Conservation (phyloP, 345 rosid species). For the Populus ilicifolia region DNA sequence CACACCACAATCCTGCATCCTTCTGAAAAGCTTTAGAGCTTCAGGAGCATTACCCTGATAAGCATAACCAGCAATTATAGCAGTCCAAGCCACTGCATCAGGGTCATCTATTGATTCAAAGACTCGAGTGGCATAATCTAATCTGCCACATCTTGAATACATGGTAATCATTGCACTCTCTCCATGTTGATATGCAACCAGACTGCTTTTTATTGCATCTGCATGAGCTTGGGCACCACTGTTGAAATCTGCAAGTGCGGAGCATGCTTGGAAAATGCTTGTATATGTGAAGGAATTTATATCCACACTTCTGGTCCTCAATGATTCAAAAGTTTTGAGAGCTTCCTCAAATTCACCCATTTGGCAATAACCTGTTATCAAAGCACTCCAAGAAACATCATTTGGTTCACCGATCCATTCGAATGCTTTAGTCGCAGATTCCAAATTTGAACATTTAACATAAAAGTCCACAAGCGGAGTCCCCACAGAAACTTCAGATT, state of each 20-base stretch:
- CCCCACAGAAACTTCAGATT: slow-evolving; percentile 61
- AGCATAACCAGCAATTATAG: slow-evolving; percentile 62
- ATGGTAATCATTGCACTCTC: slow-evolving; percentile 64
- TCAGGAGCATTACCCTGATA: slow-evolving; percentile 63
- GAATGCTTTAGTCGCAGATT: slow-evolving; percentile 53
- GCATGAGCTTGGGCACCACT: slow-evolving; percentile 72
- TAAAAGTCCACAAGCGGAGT: slow-evolving; percentile 74
- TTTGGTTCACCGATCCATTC: slow-evolving; percentile 54
- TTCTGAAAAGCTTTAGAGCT: slow-evolving; percentile 54
- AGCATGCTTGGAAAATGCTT: slow-evolving; percentile 69
- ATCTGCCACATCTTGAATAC: slow-evolving; percentile 68
- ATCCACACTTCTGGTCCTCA: slow-evolving; percentile 37
- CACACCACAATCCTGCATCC: slow-evolving; percentile 42
- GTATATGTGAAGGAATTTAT: slow-evolving; percentile 62
- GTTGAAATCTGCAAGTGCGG: slow-evolving; percentile 53
- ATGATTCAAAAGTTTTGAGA: slow-evolving; percentile 42
- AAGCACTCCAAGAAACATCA: slow-evolving; percentile 69
- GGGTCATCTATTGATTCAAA: slow-evolving; percentile 54
- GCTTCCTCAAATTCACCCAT: slow-evolving; percentile 50
- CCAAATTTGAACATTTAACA: slow-evolving; percentile 48
- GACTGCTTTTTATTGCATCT: slow-evolving; percentile 61
- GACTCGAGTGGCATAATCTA: slow-evolving; percentile 50
- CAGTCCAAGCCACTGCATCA: slow-evolving; percentile 77
- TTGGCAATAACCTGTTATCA: slow-evolving; percentile 61
- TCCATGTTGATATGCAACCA: slow-evolving; percentile 52